Base-by-base conservation (phyloP, 345 rosid genomes). In the Viola odorata region DNA sequence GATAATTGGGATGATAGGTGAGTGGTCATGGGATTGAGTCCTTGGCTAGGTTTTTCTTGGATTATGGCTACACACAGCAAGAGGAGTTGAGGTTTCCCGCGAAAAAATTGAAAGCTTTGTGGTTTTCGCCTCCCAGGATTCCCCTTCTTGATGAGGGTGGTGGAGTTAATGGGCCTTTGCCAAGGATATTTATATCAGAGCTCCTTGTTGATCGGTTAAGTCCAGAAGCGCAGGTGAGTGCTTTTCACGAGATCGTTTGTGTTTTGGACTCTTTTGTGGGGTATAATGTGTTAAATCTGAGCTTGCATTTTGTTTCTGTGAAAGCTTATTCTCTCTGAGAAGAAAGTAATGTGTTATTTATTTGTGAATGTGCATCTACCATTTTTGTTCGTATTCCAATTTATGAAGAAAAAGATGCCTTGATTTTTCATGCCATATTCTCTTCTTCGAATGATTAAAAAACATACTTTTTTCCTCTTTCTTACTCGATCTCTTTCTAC, bases 71-170 rank as follows among this genome's bases (percentile, higher is more conserved):
- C 66, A 85, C 85, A 10, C 87, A 61, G 17, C 68, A 52, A 71
- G 96, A 87, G 60, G 92, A 89, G 81, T 72, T 91, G 14, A 82
- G 77, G n/a, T 92, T 92, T 75, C 98, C 91, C 1, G 98, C 91
- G 1, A 92, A 92, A 73, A 89, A 92, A 64, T 73, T 92, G 62
- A 84, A 81, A 74, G 98, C 98, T 15, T 62, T 92, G 54, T 92
- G 98, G 98, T 87, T 89, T 81, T 78, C 98, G 5, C 98, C 96
- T 62, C 98, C 96, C 44, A 32, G 54, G 64, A 55, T 48, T 75
- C 67, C 79, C 45, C 51, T 10, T 45, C 32, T 67, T 38, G 72
- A 70, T 55, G 73, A 63, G 54, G 88, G 90, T 47, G 73, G 75
- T 49, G 85, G 96, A 36, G 78, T 80, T 45, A 53, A 74, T 51